Evolutionary conservation across 352 stramenopile species (phyloP), one percentile per base, ranked within the genome.

Genomic region (Phytophthora pisi): DNA sequence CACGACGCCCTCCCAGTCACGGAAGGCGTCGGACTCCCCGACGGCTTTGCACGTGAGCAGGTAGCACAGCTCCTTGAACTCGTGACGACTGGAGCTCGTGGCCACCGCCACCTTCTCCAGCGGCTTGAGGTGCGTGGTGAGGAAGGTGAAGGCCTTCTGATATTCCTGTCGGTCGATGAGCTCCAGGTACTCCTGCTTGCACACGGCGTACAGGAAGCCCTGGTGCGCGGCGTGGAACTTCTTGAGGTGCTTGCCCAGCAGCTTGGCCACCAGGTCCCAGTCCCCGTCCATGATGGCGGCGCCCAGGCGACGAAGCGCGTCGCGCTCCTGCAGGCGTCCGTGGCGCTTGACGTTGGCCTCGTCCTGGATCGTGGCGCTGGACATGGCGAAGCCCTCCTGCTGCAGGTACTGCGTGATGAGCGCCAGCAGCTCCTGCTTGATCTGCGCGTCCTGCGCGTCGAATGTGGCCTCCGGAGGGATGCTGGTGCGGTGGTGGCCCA

Each of bases 11-110:
- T 95, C 84, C 88, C 88, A 97, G 70, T 95, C 77, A 23, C 89
- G 86, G 61, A 97, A 97, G 26, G 84, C 75, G 31, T 93, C 81
- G 1, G 88, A 88, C 59, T 97, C 88, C 15, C 77, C 79, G 24
- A 97, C 88, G 6, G 82, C 84, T 68, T 96, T 97, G 79, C 89
- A 97, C 45, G 89, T 97, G 43, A 97, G 80, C 52, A 97, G 67
- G 56, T 97, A 97, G 61, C 88, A 97, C 5, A 97, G 78, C 20
- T 97, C 89, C 43, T 90, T 91, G 60, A 97, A 97, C 70, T 97
- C 89, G 60, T 89, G 81, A n/a, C 84, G 85, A 66, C 72, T 79
- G 55, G 72, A 79, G 65, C 86, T 91, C 42, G 77, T 85, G 54
- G 86, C 78, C 7, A 64, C 86, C 46, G 81, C 73, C 58, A 95